Conservation (phyloP, 495 filamentous ascomycete genomes). For the Filosporella fistucella region DNA sequence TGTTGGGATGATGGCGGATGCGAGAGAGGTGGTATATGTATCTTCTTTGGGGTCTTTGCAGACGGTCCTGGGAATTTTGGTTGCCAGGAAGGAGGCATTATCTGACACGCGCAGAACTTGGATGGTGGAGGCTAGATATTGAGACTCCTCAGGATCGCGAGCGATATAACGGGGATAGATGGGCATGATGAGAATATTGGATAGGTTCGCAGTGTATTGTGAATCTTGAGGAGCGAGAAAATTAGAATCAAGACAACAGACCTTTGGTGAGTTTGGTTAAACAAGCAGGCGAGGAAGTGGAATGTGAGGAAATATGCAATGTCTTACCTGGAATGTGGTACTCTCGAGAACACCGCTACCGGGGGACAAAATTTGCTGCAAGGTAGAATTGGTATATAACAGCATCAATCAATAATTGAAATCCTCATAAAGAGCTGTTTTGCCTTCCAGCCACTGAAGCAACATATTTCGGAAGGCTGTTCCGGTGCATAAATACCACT, state of each 20-base stretch:
- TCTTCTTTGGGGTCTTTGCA: slow-evolving; percentile 7
- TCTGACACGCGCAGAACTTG: slow-evolving; percentile 18
- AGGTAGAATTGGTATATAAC: too few species aligned
- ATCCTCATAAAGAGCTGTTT: slow-evolving; percentile 62
- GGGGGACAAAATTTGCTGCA: too few species aligned
- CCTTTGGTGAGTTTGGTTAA: neutral
- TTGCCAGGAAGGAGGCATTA: slow-evolving; percentile 20
- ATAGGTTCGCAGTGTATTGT: neutral
- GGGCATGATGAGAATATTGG: neutral
- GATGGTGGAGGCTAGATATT: slow-evolving; percentile 10
- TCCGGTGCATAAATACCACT: slow-evolving; percentile 67
- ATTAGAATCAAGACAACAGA: neutral
- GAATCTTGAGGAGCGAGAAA: neutral
- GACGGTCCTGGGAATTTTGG: slow-evolving; percentile 4
- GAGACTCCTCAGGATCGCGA: slow-evolving; percentile 7
- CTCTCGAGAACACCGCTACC: neutral
- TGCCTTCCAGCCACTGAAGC: slow-evolving; percentile 58
- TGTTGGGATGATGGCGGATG: slow-evolving; percentile 14
- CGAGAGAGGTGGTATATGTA: slow-evolving; percentile 11
- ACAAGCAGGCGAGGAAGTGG: neutral
- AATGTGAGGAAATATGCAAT: slow-evolving; percentile 1
- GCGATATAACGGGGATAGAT: slow-evolving; percentile 18
- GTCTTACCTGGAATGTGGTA: neutral
- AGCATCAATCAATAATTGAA: slow-evolving; percentile 35
- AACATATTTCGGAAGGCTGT: slow-evolving; percentile 49